Evolutionary conservation across 768 basidiomycete genomes (phyloP).

Genomic region (Lactarius hatsudake): DNA sequence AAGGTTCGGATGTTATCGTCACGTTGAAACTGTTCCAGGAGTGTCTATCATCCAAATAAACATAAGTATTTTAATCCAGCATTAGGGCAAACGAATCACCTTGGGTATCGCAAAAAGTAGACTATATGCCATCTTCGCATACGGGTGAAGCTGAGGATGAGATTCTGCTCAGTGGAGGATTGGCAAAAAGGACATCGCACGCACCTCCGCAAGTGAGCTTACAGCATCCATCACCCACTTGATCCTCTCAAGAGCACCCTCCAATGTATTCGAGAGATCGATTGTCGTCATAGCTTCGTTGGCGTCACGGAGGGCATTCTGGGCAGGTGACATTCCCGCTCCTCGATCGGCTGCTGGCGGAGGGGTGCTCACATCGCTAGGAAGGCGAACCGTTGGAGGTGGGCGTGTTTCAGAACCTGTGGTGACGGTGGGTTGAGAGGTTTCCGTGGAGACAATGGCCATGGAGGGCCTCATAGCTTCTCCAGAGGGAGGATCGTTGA

Average conservation of each 20-base stretch:
- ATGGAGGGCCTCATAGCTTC: neutral
- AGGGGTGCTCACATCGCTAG: neutral
- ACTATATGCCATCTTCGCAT: neutral
- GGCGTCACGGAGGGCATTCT: neutral
- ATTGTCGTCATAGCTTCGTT: neutral
- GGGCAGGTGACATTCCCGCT: neutral
- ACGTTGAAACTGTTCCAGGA: too few species aligned
- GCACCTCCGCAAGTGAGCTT: neutral
- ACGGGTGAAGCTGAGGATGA: neutral
- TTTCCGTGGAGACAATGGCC: neutral
- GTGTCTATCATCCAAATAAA: too few species aligned
- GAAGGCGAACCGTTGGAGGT: neutral
- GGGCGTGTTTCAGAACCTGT: neutral
- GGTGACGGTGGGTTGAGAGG: neutral
- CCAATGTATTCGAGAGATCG: neutral
- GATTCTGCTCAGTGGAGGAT: neutral
- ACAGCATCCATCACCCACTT: neutral
- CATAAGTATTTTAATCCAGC: too few species aligned
- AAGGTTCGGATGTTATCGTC: too few species aligned
- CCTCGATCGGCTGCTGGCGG: neutral
- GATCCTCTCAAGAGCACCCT: neutral
- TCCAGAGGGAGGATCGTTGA: neutral
- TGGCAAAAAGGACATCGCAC: neutral
- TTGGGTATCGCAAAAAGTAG: neutral
- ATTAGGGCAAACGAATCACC: too few species aligned